Conservation (phyloP, 345 rosid genomes). For the Noccaea bulbosa region DNA sequence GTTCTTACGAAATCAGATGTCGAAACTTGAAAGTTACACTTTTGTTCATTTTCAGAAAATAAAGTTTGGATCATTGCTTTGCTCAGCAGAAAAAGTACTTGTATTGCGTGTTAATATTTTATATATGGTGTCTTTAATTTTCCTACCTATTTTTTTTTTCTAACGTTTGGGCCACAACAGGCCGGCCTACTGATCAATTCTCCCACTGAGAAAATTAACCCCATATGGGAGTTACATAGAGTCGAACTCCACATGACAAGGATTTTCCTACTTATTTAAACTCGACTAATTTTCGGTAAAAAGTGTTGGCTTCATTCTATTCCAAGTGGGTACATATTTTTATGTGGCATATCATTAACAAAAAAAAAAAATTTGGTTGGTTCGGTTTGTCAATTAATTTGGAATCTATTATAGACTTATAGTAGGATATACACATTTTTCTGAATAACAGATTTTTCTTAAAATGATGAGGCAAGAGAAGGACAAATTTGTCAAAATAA, state of each 20-base stretch:
- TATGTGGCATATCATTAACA: neutral
- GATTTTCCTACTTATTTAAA: too few relatives aligned
- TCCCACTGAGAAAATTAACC: too few relatives aligned
- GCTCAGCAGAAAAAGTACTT: too few relatives aligned
- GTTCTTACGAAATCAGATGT: slow-evolving; percentile 80
- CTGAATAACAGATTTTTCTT: slow-evolving; percentile 8
- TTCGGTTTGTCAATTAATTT: slow-evolving; percentile 7
- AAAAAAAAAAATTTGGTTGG: neutral
- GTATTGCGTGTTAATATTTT: neutral
- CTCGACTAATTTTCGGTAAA: too few relatives aligned
- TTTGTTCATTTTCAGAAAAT: slow-evolving; percentile 11
- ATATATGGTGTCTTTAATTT: too few relatives aligned
- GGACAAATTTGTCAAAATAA: slow-evolving; percentile 38
- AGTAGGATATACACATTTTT: neutral
- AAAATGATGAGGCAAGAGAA: slow-evolving; percentile 38
- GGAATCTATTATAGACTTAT: slow-evolving; percentile 21
- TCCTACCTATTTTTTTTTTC: too few relatives aligned
- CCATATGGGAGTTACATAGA: too few relatives aligned
- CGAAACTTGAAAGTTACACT: slow-evolving; percentile 34
- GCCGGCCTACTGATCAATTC: too few relatives aligned
- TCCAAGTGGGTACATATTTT: neutral
- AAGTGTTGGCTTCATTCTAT: neutral
- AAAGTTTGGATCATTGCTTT: neutral
- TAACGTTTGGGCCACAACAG: too few relatives aligned
- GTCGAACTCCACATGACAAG: too few relatives aligned